Base-by-base conservation (phyloP, 2,329 filamentous ascomycete genomes). In the Pochonia chlamydosporia region DNA sequence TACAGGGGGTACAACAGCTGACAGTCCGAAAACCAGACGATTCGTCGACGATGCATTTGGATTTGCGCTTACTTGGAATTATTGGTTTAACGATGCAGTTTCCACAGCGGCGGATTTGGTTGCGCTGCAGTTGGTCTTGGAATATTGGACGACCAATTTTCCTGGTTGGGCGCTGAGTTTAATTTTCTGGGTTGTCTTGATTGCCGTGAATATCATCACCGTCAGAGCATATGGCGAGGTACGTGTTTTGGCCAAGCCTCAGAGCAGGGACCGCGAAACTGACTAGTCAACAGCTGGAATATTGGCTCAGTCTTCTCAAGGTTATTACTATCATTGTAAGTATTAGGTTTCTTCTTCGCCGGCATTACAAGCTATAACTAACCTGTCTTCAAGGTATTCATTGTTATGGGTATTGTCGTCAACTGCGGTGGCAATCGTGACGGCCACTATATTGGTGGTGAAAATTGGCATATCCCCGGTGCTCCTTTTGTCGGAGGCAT, bases 401-500 rank as follows among this genome's bases (percentile, higher is more conserved):
- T 85, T 49, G 71, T 85, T 25, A 68, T 84, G 39, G 77, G 80
- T 2, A 81, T 85, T 40, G 78, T 63, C 16, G 65, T 68, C 45
- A 68, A 68, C 40, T 67, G 69, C 46, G 81, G 81, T 16, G 81
- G 69, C 11, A 83, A 82, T 50, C 68, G 60, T 0, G 57, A 65
- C 0, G 70, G 75, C 44, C 63, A 67, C 40, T 83, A 83, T 51
- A 79, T 83, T 20, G 80, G 82, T 9, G 76, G 70, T 5, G 68
- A 73, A 49, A 72, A 81, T 56, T 85, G 79, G 74, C 68, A 76
- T 48, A 67, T 78, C 1, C 76, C 74, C 1, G 80, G 74, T 28
- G 81, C 81, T 2, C 82, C 82, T 0, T 85, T 85, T 54, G 81
- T 84, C 1, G 76, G 72, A 2, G 82, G 82, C 1, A 81, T 84